Evolutionary conservation across 441 rosid genomes (phyloP).

Genomic region (Gossypium gossypioides): DNA sequence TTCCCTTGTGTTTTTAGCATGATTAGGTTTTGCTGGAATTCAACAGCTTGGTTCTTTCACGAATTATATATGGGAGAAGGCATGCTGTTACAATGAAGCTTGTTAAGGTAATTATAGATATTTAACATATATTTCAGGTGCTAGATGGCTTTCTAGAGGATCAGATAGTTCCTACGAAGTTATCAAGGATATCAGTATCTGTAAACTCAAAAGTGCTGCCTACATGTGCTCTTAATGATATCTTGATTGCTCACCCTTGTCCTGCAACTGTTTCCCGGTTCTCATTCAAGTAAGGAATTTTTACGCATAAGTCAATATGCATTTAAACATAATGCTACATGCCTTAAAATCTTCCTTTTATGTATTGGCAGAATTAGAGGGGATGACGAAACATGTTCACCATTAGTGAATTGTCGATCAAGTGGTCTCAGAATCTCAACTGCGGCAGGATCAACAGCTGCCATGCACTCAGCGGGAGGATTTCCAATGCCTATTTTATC

Average conservation of each 20-base stretch:
- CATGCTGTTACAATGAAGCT: not conserved
- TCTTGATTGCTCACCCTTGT: constrained; percentile 69
- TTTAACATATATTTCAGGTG: constrained; percentile 34
- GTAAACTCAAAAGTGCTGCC: constrained; percentile 50
- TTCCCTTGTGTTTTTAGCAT: not conserved
- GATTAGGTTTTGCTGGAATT: not conserved
- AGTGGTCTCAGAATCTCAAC: constrained; percentile 87
- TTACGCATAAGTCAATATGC: not conserved
- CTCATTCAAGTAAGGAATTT: constrained; percentile 58
- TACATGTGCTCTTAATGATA: constrained; percentile 63
- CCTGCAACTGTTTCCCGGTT: constrained; percentile 77
- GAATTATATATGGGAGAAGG: not conserved
- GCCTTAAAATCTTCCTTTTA: not conserved
- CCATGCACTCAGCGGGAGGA: constrained; percentile 86
- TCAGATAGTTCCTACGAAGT: constrained; percentile 34
- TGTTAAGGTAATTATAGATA: not conserved
- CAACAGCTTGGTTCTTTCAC: not conserved
- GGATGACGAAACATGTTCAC: constrained; percentile 29
- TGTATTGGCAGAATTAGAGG: constrained; percentile 39
- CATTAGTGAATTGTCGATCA: constrained; percentile 58
- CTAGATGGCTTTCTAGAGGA: constrained; percentile 61
- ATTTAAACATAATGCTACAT: not conserved
- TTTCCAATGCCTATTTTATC: constrained; percentile 59
- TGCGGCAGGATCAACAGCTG: constrained; percentile 84
- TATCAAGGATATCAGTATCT: constrained; percentile 48